These are phyloP conservation scores for Aspergillus piperis DNA, from an alignment of 2,329 filamentous ascomycete genomes.

Conservation along the genomic window DNA sequence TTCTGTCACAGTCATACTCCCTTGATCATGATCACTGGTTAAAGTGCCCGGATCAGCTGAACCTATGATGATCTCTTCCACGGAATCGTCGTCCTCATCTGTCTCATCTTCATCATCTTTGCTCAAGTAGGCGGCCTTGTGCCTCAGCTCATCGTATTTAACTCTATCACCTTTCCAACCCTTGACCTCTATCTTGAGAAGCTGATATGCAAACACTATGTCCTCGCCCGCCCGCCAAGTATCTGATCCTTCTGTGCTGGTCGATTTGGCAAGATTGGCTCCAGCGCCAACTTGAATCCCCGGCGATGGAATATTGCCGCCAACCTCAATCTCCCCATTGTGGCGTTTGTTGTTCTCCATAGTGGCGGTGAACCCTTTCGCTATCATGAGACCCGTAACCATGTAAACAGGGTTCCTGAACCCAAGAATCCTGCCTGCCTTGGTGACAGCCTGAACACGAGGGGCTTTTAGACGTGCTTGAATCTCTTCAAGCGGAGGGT, in stretches of 20 bases:
- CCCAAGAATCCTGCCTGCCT: background rate
- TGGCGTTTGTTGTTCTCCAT: background rate
- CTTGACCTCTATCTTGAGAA: background rate
- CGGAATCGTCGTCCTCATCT: background rate
- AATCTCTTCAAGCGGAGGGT: background rate
- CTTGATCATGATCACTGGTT: background rate
- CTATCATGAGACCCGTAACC: background rate
- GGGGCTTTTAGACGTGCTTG: background rate
- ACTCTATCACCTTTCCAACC: background rate
- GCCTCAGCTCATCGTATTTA: background rate
- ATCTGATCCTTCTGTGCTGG: background rate
- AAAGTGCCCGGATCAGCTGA: background rate
- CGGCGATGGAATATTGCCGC: background rate
- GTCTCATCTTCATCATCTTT: background rate
- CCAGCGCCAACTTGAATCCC: background rate
- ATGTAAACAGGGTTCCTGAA: background rate
- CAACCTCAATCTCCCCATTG: background rate
- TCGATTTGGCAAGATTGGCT: background rate
- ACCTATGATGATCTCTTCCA: background rate
- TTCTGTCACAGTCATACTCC: background rate
- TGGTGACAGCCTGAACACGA: background rate
- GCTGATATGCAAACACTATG: background rate
- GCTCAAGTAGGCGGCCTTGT: background rate
- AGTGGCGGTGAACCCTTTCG: background rate
- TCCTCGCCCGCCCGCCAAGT: background rate